Evolutionary conservation across 352 stramenopile species (phyloP), one percentile per base, ranked within the genome.

Genomic region (Globisporangium spiculum): DNA sequence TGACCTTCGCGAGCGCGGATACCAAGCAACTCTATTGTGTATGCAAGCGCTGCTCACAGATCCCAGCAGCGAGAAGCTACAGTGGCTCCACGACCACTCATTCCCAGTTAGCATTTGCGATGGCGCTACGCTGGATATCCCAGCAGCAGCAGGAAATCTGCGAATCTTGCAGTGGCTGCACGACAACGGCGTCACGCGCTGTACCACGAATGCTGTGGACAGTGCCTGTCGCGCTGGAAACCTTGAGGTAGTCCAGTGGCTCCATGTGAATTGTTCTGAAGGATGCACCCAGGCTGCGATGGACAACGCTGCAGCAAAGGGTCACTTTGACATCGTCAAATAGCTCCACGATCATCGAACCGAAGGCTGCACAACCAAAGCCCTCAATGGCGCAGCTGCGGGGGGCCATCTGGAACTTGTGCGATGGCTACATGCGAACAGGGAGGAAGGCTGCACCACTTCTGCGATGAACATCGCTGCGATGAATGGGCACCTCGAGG

Each of bases 201-300:
- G 38, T 6, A 20, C 38, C 38, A 20, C 4, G 12, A 16, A 1
- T 5, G 36, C 36, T 10, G 34, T 36, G 36, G 38, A 36, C 9
- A 7, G 3, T 36, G 58, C 36, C 3, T 16, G 12, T 14, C 38
- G 38, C 12, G 4, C 2, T 46, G 34, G 34, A 41, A 1, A 41
- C 8, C 34, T 41, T 14, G 34, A 41, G 9, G 34, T 41, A 12
- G 34, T 41, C 9, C 10, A 41, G 34, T 41, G 34, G 34, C 34
- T 41, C 1, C 57, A 63, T 22, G 34, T 27, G n/a, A n/a, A 63
- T 63, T 34, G 57, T 22, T 52, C n/a, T 52, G 57, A 63, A 26
- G 57, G 57, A 7, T 63, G 57, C n/a, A 63, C 57, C 6, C 46
- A 8, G 38, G 38, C 10, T 46, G 38, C 10, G 38, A 46, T 46